Conservation (phyloP, 1,284 basidiomycete genomes). For the Ustilago nuda region DNA sequence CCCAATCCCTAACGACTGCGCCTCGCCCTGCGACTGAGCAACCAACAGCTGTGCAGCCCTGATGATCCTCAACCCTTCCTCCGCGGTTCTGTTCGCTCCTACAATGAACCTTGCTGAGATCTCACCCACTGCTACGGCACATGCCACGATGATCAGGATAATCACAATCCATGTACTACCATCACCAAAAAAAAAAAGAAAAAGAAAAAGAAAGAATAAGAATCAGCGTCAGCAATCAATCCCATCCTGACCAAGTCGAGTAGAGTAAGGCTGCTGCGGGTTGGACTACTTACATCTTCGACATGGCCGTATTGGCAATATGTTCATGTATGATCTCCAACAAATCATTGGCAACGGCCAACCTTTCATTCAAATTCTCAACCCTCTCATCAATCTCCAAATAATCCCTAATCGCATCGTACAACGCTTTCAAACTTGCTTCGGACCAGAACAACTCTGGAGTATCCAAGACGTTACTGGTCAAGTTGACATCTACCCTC, state of each 20-base stretch:
- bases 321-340: conserved; percentile 88
- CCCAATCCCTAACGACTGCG: not conserved
- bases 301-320: conserved; percentile 87
- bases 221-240: not conserved
- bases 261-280: not conserved
- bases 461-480: conserved; percentile 90
- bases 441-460: conserved; percentile 96
- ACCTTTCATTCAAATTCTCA: conserved; percentile 86
- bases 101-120: conserved; percentile 83
- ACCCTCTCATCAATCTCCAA: conserved; percentile 90
- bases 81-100: conserved; percentile 39
- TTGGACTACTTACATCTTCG: conserved; percentile 60
- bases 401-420: conserved; percentile 93
- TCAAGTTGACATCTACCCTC: conserved; percentile 88
- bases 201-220: not conserved
- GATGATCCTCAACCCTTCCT: conserved; percentile 24
- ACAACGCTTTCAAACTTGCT: conserved; percentile 86
- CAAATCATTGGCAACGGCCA: conserved; percentile 81
- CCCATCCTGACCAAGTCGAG: not conserved
- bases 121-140: conserved; percentile 86
- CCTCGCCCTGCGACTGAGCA: not conserved
- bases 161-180: conserved; percentile 87
- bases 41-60: conserved; percentile 5
- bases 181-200: not conserved
- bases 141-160: conserved; percentile 89